These are phyloP conservation scores for Skeletonema tropicum DNA, from an alignment of 108 stramenopile species.

Conservation along the genomic window DNA sequence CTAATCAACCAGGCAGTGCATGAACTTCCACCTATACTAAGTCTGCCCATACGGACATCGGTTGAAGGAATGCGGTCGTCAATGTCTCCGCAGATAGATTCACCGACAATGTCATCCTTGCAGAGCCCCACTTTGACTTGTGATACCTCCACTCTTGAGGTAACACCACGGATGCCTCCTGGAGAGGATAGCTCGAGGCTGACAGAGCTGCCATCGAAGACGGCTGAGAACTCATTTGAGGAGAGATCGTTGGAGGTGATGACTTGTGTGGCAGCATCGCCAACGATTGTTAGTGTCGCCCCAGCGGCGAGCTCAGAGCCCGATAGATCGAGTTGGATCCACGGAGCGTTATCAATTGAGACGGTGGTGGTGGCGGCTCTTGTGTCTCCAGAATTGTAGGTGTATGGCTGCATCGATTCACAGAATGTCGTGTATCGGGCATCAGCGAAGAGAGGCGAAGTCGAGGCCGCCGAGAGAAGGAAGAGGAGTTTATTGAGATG, in stretches of 20 bases:
- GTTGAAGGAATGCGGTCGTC: slow-evolving; percentile 15
- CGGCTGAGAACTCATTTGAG: not conserved
- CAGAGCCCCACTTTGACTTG: slow-evolving; percentile 1
- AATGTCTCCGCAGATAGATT: not conserved
- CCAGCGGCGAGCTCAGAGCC: not conserved
- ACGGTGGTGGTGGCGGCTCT: not conserved
- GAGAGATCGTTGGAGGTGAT: not conserved
- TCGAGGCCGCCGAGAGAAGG: not conserved
- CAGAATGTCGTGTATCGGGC: not conserved
- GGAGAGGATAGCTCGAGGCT: not conserved
- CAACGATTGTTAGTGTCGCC: not conserved
- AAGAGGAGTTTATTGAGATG: not conserved
- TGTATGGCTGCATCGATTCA: not conserved
- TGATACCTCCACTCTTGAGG: not conserved
- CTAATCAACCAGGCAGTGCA: slow-evolving; percentile 17
- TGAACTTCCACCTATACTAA: not conserved
- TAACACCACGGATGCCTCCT: not conserved
- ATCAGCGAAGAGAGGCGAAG: not conserved
- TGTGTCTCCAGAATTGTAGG: slow-evolving; percentile 1
- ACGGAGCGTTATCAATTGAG: not conserved
- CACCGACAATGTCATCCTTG: too few relatives aligned
- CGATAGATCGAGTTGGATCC: slow-evolving; percentile 10
- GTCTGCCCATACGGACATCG: slow-evolving; percentile 6
- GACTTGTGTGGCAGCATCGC: not conserved
- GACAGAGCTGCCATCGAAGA: not conserved